Evolutionary conservation across 164 flowering plant genomes (phyloP).

Genomic region (Kingdonia uniflora): DNA sequence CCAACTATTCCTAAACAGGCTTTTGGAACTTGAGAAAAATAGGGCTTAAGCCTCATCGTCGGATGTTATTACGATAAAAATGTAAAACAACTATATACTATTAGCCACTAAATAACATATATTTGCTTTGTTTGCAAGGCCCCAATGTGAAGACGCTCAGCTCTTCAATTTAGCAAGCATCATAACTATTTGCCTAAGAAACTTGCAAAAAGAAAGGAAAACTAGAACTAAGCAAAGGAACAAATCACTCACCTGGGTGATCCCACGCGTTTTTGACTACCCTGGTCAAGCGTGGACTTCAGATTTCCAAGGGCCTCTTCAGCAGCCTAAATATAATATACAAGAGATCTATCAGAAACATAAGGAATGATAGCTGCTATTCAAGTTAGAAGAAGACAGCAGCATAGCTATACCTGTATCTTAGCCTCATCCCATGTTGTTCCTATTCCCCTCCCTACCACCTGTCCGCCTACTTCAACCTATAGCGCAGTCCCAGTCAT

Average conservation of each 20-base stretch:
- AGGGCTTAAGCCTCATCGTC: too few species aligned
- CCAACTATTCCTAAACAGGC: too few species aligned
- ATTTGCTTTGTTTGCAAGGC: too few species aligned
- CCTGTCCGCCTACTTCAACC: conserved; percentile 82
- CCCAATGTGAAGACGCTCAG: too few species aligned
- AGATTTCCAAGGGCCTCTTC: conserved; percentile 63
- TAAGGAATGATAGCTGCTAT: conserved; percentile 2
- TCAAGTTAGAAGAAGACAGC: neutral
- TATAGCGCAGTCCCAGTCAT: conserved; percentile 12
- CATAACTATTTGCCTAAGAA: neutral
- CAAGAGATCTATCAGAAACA: conserved; percentile 1
- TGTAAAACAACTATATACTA: too few species aligned
- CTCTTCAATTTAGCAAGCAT: too few species aligned
- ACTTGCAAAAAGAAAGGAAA: neutral
- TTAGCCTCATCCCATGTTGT: conserved; percentile 84
- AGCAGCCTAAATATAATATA: conserved; percentile 53
- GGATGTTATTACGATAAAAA: too few species aligned
- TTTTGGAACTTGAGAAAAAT: too few species aligned
- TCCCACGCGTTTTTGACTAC: conserved; percentile 36
- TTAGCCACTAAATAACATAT: too few species aligned
- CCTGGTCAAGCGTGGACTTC: conserved; percentile 40
- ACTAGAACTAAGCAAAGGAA: neutral
- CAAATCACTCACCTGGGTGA: conserved; percentile 59
- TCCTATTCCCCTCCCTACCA: conserved; percentile 69
- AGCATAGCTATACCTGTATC: conserved; percentile 44